Base-by-base conservation (phyloP, 148 eudicot species). In the Dianthus caryophyllus region DNA sequence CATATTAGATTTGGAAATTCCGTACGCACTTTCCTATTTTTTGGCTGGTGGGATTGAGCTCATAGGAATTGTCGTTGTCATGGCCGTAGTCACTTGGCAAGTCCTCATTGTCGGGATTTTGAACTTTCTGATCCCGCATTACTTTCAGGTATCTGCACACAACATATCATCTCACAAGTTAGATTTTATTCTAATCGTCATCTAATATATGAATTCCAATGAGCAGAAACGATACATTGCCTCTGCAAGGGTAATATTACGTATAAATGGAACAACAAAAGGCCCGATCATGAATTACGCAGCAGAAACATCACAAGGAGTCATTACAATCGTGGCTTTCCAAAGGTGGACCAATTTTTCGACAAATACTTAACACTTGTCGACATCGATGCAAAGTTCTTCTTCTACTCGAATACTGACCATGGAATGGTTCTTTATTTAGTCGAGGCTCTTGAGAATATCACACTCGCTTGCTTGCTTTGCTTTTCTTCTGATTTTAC, bases 361-460 rank as follows among this genome's bases (percentile, higher is more conserved):
- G 29, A 18, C 33, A 80, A 75, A 48, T 84, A 78, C 73, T 51
- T 87, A 8, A 80, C 77, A 62, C 80, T 89, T 20, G 82, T 87
- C 4, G 89, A 89, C 48, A 78, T 80, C 58, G 90, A 89, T 80
- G 96, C 96, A 58, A 83, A 79, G 61, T 79, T 80, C 13, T 87
- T 85, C 77, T 71, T 87, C 44, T 79, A 78, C 69, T 76, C 83
- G 9, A 82, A 71, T 71, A 84, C 81, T 10, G 74, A n/a, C 88
- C 30, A 33, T 78, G 65, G 88, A 88, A 56, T 88, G 95, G 95
- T 75, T 84, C 58, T 82, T 65, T 63, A 84, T 66, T 75, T 90
- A 64, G 79, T 86, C 17, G 95, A 88, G 71, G 79, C 84, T 29
- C 83, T 85, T 75, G 90, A 88, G 72, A 88, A 83, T 63, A 36